Base-by-base conservation (phyloP, 108 stramenopile species). In the Nitzschia sp. region DNA sequence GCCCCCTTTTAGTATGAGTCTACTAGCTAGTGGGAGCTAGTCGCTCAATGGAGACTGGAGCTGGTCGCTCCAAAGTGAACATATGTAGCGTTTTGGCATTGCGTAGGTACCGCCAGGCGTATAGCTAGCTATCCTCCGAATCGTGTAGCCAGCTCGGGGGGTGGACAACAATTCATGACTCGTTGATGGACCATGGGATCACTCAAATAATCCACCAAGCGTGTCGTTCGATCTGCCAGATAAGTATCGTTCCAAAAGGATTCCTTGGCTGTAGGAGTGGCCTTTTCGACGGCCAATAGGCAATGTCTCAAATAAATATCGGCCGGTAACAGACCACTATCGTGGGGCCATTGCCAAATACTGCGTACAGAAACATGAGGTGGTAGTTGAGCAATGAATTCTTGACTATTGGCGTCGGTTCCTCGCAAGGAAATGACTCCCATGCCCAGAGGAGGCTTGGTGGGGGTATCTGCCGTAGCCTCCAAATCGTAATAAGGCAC, bases 241-340 rank as follows among this genome's bases (percentile, higher is more conserved):
- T 77, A 84, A 1, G 83, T 84, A 19, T 84, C 83, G 13, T 78
- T 48, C 32, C 80, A 21, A 59, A 84, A 84, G 9, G 72, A 74
- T 62, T 78, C 38, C 19, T 65, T 25, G 18, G 77, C 72, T 13
- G 30, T 38, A 13, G 32, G 46, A 13, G 70, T 75, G 27, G 69
- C 74, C 46, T 75, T 79, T 45, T 68, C 21, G 2, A 70, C 80
- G 9, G 75, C 70, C 45, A 85, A 66, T 19, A 82, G 45, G 47
- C 83, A 81, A 66, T 85, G 83, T 36, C 80, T 59, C 29, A 85
- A 64, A 64, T 85, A 85, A 33, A 78, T 71, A 56, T 57, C 48
- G 31, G 73, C 68, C 8, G 83, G 83, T 13, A 71, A 56, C n/a
- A 81, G 47, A 23, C 80, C 77, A 8, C 59, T 66, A 42, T 71